Evolutionary conservation across 2,329 filamentous ascomycete species (phyloP).

Genomic region (Calonectria pteridis): DNA sequence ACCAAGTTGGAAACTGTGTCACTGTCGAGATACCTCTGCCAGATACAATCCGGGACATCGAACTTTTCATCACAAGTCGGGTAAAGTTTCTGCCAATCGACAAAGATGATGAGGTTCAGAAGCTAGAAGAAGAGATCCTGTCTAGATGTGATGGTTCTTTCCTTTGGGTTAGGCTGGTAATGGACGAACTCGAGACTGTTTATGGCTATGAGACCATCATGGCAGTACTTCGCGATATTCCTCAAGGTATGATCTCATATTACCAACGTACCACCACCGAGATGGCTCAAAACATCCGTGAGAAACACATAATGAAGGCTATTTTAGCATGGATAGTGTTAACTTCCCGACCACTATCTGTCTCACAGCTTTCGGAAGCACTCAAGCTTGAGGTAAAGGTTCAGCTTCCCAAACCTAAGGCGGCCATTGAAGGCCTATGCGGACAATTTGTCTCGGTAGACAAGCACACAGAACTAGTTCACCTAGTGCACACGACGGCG

Average conservation of each 20-base stretch:
- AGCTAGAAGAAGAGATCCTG: constrained; percentile 38
- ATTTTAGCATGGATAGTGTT: neutral
- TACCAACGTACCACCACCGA: constrained; percentile 35
- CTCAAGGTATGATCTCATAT: constrained; percentile 48
- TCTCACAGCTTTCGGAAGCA: neutral
- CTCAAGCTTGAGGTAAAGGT: neutral
- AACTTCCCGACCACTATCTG: neutral
- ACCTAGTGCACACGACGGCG: neutral
- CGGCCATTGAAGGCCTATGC: neutral
- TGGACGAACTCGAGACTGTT: constrained; percentile 45
- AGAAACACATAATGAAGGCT: constrained; percentile 39
- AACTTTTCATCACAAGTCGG: constrained; percentile 38
- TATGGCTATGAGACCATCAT: constrained; percentile 42
- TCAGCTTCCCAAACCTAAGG: neutral
- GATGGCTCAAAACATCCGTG: constrained; percentile 42
- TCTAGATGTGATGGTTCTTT: constrained; percentile 47
- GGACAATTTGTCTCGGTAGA: neutral
- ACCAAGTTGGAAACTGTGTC: constrained; percentile 5
- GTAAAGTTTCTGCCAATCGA: constrained; percentile 34
- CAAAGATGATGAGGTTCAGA: constrained; percentile 1
- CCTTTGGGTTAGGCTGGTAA: constrained; percentile 48
- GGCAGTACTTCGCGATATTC: constrained; percentile 46
- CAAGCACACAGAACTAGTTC: neutral
- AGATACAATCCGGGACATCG: constrained; percentile 43
- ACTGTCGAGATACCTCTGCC: constrained; percentile 31